Evolutionary conservation across 768 basidiomycete species (phyloP).

Genomic region (Kwoniella mangroviensis): DNA sequence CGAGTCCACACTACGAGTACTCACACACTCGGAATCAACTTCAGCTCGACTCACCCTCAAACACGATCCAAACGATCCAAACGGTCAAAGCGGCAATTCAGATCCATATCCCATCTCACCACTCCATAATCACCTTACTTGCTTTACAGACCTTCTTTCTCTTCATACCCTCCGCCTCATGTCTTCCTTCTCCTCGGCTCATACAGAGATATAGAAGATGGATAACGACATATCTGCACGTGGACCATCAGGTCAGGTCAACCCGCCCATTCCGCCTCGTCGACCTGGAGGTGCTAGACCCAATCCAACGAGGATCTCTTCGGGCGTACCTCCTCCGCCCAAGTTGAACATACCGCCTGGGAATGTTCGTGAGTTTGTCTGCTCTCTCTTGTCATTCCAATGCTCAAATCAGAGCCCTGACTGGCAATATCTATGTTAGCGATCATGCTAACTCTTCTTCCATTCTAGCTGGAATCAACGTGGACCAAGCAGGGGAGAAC

Average conservation of each 20-base stretch:
- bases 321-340: conserved; percentile 30
- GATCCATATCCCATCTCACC: neutral
- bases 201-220: neutral
- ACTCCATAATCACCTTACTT: neutral
- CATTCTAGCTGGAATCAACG: conserved; percentile 47
- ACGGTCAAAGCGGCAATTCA: neutral
- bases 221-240: neutral
- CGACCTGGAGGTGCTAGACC: conserved; percentile 49
- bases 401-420: neutral
- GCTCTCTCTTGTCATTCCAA: neutral
- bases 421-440: neutral
- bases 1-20: too few relatives aligned
- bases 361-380: conserved; percentile 55
- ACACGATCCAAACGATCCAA: neutral
- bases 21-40: neutral
- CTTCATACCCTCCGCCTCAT: neutral
- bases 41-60: neutral
- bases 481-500: conserved; percentile 49
- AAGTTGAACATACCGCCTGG: conserved; percentile 53
- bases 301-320: conserved; percentile 16
- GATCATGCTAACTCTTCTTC: conserved; percentile 12
- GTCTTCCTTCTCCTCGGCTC: neutral
- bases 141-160: neutral
- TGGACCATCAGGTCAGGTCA: neutral
- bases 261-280: conserved; percentile 19